Percentiles rank a stretch among this genome's conserved stretches.
Evolutionary conservation across 805 yeast genomes (phyloP).

Genomic region (Ogataea nonfermentans): DNA sequence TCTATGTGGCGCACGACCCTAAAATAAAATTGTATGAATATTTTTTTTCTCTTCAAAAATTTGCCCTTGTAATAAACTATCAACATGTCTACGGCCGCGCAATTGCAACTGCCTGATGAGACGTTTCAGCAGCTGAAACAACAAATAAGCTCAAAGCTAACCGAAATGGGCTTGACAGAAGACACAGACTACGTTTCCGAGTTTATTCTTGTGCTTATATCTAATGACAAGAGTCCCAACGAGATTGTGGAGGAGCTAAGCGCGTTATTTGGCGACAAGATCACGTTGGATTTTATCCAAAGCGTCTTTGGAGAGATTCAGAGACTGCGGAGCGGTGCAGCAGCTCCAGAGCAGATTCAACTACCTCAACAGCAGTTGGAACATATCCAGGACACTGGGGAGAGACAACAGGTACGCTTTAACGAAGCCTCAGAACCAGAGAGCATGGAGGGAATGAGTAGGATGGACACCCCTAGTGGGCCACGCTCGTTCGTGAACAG

Average conservation of each 20-base stretch:
- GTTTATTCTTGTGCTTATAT: constrained; percentile 66
- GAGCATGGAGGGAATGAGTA: constrained; percentile 21
- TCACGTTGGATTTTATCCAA: constrained; percentile 56
- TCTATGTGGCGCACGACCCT: constrained; percentile 1
- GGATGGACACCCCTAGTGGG: constrained; percentile 19
- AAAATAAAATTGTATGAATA: background rate
- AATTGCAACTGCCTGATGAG: constrained; percentile 30
- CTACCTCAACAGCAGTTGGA: constrained; percentile 20
- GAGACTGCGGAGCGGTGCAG: constrained; percentile 29
- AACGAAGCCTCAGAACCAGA: constrained; percentile 21
- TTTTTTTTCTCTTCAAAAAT: constrained; percentile 11
- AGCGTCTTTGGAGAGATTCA: constrained; percentile 57
- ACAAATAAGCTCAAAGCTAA: constrained; percentile 41
- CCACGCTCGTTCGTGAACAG: constrained; percentile 24
- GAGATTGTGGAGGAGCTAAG: constrained; percentile 62
- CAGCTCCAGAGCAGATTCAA: constrained; percentile 12
- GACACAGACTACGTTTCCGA: constrained; percentile 68
- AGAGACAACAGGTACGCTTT: constrained; percentile 32
- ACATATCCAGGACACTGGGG: constrained; percentile 22
- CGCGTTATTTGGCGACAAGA: constrained; percentile 58
- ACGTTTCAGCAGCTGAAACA: constrained; percentile 43
- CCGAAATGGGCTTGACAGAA: constrained; percentile 43
- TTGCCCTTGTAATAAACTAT: constrained; percentile 15
- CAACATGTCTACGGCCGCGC: constrained; percentile 9
- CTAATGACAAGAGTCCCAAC: constrained; percentile 59